phyloP scores from a whole-genome alignment of 345 rosid species.

The Gynandropsis gynandra region DNA sequence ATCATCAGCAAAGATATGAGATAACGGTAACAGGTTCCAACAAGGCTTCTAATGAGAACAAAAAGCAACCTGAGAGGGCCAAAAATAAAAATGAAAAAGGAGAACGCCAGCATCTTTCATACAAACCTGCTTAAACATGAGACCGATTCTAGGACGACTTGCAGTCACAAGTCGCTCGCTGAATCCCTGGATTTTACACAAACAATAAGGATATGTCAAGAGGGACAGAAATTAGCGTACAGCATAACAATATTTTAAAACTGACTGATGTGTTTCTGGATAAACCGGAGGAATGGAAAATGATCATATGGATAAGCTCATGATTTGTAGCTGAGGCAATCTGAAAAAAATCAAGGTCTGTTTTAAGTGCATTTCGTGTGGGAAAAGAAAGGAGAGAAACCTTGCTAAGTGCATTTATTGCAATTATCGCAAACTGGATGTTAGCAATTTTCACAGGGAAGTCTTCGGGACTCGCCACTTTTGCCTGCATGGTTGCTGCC shows the following conservation, averaged over 20 bases:
- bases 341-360: too few species aligned
- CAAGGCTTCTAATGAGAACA: background rate
- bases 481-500: conserved; percentile 46
- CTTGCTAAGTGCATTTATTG: conserved; percentile 97
- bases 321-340: too few species aligned
- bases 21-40: too few species aligned
- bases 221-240: conserved; percentile 5
- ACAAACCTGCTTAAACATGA: conserved; percentile 92
- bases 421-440: conserved; percentile 70
- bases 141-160: conserved; percentile 82
- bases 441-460: conserved; percentile 45
- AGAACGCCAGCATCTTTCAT: background rate
- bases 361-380: too few species aligned
- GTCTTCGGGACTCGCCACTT: conserved; percentile 41
- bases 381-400: conserved; percentile 28
- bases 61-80: background rate
- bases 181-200: conserved; percentile 59
- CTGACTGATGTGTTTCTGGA: conserved; percentile 2
- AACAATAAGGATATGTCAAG: conserved; percentile 14
- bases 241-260: conserved; percentile 6
- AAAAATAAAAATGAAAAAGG: background rate
- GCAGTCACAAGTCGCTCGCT: conserved; percentile 81
- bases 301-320: too few species aligned
- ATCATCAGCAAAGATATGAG: conserved; percentile 7
- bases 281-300: background rate